Evolutionary conservation across 192 early-diverging fungal species (phyloP), one percentile per base, ranked within the genome.

Genomic region (Coemansia sp.): DNA sequence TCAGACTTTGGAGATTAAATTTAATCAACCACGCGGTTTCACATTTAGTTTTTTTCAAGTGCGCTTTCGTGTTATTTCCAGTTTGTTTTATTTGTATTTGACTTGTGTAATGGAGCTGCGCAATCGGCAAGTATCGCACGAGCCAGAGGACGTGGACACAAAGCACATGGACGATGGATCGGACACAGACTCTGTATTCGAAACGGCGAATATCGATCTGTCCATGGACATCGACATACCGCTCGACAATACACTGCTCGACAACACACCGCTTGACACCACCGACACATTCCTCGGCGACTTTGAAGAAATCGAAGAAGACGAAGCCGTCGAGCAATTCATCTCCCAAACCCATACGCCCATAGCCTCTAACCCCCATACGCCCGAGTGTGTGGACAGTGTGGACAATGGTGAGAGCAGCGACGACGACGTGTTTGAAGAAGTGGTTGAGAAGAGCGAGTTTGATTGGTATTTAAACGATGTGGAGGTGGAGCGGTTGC

Each of bases 271-370:
- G 21, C 21, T 52, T 39, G 66, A 60, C 8, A 66, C 51, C 15
- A n/a, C 47, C 14, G 72, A 63, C 0, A 65, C 56, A 12, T 74
- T 74, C 19, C 41, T 74, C 7, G 72, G 72, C 21, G 78, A 73
- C 22, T 72, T 80, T 64, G 78, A 80, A 41, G 78, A 80, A 55
- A 80, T 80, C 21, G 68, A 71, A 11, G 78, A 74, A 8, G 72
- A 80, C 17, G 78, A 80, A 29, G 77, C 70, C 10, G 72, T 80
- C 4, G 60, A 80, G 56, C 72, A 69, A 29, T 70, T 80, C 57
- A 74, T 80, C 14, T 80, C 78, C 11, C 69, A 71, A 14, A 74
- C 68, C 50, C 65, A 71, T 54, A 80, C 78, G 10, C 78, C 78
- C 0, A 11, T 57, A 6, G 39, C 49, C 25, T 75, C 77, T 2